Conservation (phyloP, 345 rosid genomes). For the Bruguiera sexangula region DNA sequence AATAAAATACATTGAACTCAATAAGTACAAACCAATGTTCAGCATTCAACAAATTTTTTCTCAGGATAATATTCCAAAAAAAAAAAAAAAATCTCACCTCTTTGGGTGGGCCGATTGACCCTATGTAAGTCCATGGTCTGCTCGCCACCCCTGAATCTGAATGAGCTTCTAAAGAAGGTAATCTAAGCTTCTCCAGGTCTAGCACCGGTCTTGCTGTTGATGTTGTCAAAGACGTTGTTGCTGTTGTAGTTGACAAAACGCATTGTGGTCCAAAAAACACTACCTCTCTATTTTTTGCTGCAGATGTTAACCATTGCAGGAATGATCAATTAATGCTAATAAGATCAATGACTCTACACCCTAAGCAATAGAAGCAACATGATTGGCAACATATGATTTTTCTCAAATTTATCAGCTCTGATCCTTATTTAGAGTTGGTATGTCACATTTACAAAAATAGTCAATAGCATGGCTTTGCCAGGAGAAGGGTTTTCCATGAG, state of each 20-base stretch:
- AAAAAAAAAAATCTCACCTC: conserved; percentile 45
- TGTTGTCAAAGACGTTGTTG: conserved; percentile 31
- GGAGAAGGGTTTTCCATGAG: not conserved
- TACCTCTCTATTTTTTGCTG: conserved; percentile 61
- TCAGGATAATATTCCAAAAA: not conserved
- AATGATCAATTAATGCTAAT: conserved; percentile 6
- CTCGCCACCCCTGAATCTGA: conserved; percentile 44
- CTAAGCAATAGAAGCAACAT: not conserved
- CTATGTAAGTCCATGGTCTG: conserved; percentile 61
- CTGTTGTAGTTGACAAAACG: conserved; percentile 57
- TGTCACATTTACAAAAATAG: too few species aligned
- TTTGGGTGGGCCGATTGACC: conserved; percentile 46
- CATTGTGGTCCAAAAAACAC: conserved; percentile 57
- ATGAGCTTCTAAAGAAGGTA: conserved; percentile 61
- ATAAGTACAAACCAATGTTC: not conserved
- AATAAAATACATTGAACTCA: not conserved
- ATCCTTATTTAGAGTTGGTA: too few species aligned
- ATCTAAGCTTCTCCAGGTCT: conserved; percentile 75
- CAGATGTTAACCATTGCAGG: conserved; percentile 26
- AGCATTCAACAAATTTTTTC: not conserved
- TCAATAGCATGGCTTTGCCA: too few species aligned
- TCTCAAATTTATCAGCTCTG: too few species aligned
- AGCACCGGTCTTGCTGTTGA: conserved; percentile 42
- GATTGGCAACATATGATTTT: too few species aligned
- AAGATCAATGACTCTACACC: not conserved